Evolutionary conservation across 257 asterid genomes (phyloP).

Genomic region (Apocynum venetum): DNA sequence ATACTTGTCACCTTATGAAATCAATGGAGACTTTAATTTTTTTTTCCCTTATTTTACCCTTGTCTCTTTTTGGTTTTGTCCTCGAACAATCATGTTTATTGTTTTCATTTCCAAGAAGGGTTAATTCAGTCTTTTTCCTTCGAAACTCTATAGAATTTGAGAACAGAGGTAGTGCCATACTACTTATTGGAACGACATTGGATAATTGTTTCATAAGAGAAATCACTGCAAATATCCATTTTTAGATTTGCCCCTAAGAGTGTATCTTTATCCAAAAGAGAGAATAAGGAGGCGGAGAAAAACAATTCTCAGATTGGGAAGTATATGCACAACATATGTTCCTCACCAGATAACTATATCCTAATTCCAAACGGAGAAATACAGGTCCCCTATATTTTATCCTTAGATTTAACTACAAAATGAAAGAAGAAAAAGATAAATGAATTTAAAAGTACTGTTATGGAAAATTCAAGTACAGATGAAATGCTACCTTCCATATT

Average conservation of each 20-base stretch:
- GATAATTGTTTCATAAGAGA: not conserved
- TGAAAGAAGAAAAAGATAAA: not conserved
- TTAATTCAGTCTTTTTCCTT: too few relatives aligned
- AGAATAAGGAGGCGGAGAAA: not conserved
- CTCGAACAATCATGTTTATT: too few relatives aligned
- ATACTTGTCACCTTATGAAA: not conserved
- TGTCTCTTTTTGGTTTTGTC: too few relatives aligned
- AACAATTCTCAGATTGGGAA: not conserved
- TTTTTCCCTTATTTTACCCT: too few relatives aligned
- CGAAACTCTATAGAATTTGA: too few relatives aligned
- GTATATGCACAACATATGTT: not conserved
- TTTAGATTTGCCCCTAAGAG: not conserved
- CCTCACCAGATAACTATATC: not conserved
- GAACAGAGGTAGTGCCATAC: not conserved
- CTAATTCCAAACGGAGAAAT: not conserved
- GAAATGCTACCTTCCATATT: not conserved
- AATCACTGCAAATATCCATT: not conserved
- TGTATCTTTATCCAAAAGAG: not conserved
- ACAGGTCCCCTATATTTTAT: not conserved
- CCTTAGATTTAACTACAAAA: not conserved
- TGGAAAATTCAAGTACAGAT: not conserved
- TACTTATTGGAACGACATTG: too few relatives aligned
- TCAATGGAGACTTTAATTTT: not conserved
- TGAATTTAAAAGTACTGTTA: not conserved
- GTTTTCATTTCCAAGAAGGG: too few relatives aligned